Percentiles rank a stretch among this genome's conserved stretches.
phyloP scores from a whole-genome alignment of 2,329 filamentous ascomycete genomes.

The Claviceps africana region DNA sequence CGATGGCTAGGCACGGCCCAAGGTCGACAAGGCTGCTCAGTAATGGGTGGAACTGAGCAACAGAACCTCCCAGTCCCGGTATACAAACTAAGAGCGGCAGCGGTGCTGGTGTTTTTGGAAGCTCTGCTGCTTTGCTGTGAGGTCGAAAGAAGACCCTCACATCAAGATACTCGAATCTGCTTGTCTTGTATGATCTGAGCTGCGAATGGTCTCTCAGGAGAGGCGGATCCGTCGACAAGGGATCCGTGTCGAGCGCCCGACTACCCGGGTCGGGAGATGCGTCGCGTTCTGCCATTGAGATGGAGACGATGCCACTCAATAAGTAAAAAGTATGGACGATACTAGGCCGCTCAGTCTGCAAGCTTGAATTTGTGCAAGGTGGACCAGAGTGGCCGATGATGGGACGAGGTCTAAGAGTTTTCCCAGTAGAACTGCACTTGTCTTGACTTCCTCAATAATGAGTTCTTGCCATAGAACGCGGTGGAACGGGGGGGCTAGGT shows the following conservation, averaged over 20 bases:
- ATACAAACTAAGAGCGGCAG: constrained; percentile 81
- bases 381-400: not conserved
- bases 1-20: constrained; percentile 69
- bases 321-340: not conserved
- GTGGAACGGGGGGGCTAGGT: not conserved
- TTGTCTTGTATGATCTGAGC: constrained; percentile 58
- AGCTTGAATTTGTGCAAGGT: not conserved
- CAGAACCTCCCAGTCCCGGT: constrained; percentile 84
- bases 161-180: constrained; percentile 53
- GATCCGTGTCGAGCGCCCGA: constrained; percentile 14
- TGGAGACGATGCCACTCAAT: not conserved
- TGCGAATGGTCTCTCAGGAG: constrained; percentile 65
- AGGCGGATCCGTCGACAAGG: constrained; percentile 55
- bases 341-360: not conserved
- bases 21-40: constrained; percentile 70
- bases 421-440: not conserved
- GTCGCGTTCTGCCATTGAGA: constrained; percentile 1
- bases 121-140: constrained; percentile 69
- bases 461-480: not conserved
- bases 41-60: constrained; percentile 74
- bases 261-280: not conserved
- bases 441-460: not conserved
- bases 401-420: not conserved
- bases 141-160: constrained; percentile 73
- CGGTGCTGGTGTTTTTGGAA: constrained; percentile 44